Percentiles rank a stretch among this genome's conserved stretches.
phyloP scores from a whole-genome alignment of 2,329 filamentous ascomycete genomes.

The Penicillium nordicum region DNA sequence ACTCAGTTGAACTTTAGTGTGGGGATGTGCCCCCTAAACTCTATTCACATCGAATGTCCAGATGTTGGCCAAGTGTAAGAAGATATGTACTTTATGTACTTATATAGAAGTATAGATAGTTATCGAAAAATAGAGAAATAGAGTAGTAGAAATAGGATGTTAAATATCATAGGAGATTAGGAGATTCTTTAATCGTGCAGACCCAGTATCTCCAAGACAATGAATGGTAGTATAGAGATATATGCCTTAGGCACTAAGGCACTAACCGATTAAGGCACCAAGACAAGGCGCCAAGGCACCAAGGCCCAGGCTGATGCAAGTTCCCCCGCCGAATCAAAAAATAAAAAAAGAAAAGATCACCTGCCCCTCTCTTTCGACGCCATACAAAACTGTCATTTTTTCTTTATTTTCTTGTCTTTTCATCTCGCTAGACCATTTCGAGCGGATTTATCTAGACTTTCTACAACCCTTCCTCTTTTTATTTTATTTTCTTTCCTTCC shows the following conservation, averaged over 20 bases:
- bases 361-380: constrained; percentile 4
- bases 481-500: neutral
- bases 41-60: neutral
- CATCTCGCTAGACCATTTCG: neutral
- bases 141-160: neutral
- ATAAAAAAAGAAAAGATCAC: constrained; percentile 13
- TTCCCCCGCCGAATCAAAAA: constrained; percentile 17
- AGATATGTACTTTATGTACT: neutral
- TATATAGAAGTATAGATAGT: neutral
- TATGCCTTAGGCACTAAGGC: neutral
- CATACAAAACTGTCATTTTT: neutral
- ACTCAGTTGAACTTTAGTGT: neutral
- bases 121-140: neutral
- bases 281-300: neutral
- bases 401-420: neutral
- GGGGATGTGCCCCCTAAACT: neutral
- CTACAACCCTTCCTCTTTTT: neutral
- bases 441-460: neutral
- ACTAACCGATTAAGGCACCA: too few species aligned
- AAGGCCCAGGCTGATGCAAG: neutral
- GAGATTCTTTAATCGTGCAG: neutral
- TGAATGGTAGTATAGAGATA: too few species aligned
- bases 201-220: too few species aligned
- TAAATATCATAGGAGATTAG: neutral
- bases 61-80: neutral